phyloP scores from a whole-genome alignment of 2,329 filamentous ascomycete genomes.

The Penicillium sp. region DNA sequence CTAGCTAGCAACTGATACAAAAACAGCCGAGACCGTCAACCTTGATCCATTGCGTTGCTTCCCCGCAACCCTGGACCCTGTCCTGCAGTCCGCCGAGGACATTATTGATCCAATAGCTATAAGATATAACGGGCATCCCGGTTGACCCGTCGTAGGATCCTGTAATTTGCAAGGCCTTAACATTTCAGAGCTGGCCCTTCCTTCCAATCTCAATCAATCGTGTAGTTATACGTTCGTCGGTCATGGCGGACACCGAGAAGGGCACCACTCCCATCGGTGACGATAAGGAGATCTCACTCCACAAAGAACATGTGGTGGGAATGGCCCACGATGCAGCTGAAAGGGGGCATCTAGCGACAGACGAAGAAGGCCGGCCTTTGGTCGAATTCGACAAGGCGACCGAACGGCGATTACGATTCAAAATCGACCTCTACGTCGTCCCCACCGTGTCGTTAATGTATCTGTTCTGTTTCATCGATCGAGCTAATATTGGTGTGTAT shows the following conservation, averaged over 20 bases:
- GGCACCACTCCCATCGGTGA: slow-evolving; percentile 16
- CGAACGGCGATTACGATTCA: slow-evolving; percentile 57
- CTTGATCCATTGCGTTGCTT: neutral
- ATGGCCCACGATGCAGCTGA: slow-evolving; percentile 41
- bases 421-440: slow-evolving; percentile 63
- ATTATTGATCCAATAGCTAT: neutral
- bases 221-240: neutral
- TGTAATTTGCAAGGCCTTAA: neutral
- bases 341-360: slow-evolving; percentile 47
- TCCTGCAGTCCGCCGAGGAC: neutral
- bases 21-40: neutral
- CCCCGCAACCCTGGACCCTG: slow-evolving; percentile 9
- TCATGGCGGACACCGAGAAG: slow-evolving; percentile 9
- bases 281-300: slow-evolving; percentile 21
- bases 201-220: neutral
- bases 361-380: slow-evolving; percentile 51
- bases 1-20: neutral
- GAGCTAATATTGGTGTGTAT: slow-evolving; percentile 63
- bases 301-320: slow-evolving; percentile 17
- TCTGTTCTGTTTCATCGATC: slow-evolving; percentile 70
- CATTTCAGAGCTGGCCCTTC: neutral
- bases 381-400: slow-evolving; percentile 55
- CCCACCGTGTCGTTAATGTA: slow-evolving; percentile 65
- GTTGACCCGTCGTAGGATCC: neutral
- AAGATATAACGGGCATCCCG: neutral